These are phyloP conservation scores for Penicillium expansum DNA, from an alignment of 2,329 filamentous ascomycete species.

Conservation along the genomic window DNA sequence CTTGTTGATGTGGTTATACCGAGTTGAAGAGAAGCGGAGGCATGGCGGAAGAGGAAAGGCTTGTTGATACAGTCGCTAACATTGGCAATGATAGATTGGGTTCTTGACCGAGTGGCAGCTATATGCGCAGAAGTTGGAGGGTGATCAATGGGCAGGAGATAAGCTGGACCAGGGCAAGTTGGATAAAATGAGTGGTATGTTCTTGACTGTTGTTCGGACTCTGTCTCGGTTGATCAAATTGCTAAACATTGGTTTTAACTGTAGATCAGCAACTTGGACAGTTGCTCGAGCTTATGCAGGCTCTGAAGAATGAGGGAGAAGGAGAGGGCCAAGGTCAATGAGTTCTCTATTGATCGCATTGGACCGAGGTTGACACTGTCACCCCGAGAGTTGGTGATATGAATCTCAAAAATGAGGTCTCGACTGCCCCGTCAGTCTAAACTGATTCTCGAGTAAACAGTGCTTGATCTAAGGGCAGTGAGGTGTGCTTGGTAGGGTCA, in stretches of 20 bases:
- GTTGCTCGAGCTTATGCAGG: slow-evolving; percentile 88
- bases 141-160: slow-evolving; percentile 77
- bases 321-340: slow-evolving; percentile 39
- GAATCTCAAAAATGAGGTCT: background rate
- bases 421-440: background rate
- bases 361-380: background rate
- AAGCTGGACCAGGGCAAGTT: slow-evolving; percentile 80
- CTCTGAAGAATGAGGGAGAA: slow-evolving; percentile 55
- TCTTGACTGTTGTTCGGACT: slow-evolving; percentile 16
- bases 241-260: slow-evolving; percentile 4
- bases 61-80: slow-evolving; percentile 1
- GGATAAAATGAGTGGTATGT: slow-evolving; percentile 87
- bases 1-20: background rate
- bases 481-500: background rate
- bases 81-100: slow-evolving; percentile 63
- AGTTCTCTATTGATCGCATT: slow-evolving; percentile 11
- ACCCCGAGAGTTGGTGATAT: background rate
- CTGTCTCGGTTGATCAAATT: background rate
- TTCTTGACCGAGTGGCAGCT: slow-evolving; percentile 96
- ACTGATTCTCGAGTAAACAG: background rate
- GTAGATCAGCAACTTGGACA: slow-evolving; percentile 89
- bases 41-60: background rate
- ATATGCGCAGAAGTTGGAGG: slow-evolving; percentile 90
- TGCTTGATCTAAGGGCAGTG: background rate
- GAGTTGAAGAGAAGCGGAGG: background rate